These are phyloP conservation scores for Neurospora sp. DNA, from an alignment of 495 filamentous ascomycete genomes.

Conservation along the genomic window DNA sequence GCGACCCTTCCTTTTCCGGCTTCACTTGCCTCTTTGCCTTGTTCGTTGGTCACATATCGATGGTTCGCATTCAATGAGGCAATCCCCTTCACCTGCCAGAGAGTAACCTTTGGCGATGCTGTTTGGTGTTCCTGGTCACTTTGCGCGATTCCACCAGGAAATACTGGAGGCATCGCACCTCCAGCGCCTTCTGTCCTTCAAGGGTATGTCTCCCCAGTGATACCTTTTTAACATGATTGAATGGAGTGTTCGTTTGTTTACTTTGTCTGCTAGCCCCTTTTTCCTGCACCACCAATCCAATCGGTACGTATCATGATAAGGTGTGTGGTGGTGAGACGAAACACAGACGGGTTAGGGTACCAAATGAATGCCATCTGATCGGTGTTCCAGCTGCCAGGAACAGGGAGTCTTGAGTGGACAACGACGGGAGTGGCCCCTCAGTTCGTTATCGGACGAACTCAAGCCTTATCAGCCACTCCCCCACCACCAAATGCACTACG, in stretches of 20 bases:
- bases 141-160: too few species aligned
- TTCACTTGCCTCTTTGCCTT: background rate
- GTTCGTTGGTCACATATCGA: background rate
- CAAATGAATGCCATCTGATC: background rate
- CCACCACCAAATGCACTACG: background rate
- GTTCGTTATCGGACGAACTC: background rate
- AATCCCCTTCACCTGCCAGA: background rate
- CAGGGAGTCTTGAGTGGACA: background rate
- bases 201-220: background rate
- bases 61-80: background rate
- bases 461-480: background rate
- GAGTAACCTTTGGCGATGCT: background rate
- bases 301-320: background rate
- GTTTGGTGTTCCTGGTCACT: background rate
- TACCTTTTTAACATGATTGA: background rate
- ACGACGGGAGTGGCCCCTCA: background rate
- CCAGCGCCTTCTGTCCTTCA: background rate
- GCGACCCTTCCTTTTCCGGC: background rate
- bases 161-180: too few species aligned
- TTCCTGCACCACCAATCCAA: background rate
- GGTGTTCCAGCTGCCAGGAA: background rate
- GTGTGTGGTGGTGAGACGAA: background rate
- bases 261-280: background rate
- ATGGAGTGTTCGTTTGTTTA: background rate
- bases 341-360: background rate